phyloP scores from a whole-genome alignment of 257 asterid species.

The Penstemon barbatus region DNA sequence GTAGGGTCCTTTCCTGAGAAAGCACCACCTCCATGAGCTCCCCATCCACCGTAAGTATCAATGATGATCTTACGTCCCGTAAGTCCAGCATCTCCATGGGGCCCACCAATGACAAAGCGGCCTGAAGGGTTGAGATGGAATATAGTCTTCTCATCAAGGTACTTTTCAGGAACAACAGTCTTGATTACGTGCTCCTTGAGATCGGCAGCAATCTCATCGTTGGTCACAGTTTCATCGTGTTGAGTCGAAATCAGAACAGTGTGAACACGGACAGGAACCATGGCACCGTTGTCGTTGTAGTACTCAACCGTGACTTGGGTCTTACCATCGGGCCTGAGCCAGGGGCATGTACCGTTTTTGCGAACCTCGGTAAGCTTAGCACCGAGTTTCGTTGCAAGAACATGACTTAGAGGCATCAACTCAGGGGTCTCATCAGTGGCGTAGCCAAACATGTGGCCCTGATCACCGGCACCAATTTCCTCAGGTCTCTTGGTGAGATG shows the following conservation, averaged over 20 bases:
- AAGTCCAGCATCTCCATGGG: constrained; percentile 51
- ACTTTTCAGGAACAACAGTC: constrained; percentile 38
- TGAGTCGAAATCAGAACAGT: constrained; percentile 46
- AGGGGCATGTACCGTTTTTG: constrained; percentile 42
- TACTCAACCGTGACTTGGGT: constrained; percentile 48
- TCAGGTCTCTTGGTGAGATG: constrained; percentile 44
- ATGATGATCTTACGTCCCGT: constrained; percentile 49
- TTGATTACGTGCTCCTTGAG: constrained; percentile 39
- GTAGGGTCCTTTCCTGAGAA: constrained; percentile 38
- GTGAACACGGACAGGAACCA: constrained; percentile 46
- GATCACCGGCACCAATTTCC: constrained; percentile 46
- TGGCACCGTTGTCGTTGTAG: constrained; percentile 44
- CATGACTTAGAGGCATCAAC: constrained; percentile 45
- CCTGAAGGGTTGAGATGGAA: constrained; percentile 50
- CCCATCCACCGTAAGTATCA: constrained; percentile 44
- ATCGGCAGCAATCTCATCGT: constrained; percentile 43
- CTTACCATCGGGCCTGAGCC: constrained; percentile 50
- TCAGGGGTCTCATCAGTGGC: constrained; percentile 49
- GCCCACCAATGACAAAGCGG: constrained; percentile 45
- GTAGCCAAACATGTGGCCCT: constrained; percentile 43
- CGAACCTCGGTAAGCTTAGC: constrained; percentile 51
- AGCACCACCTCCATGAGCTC: constrained; percentile 45
- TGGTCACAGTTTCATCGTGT: constrained; percentile 46
- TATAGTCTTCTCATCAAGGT: constrained; percentile 45
- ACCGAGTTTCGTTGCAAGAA: constrained; percentile 47